Evolutionary conservation across 2,329 filamentous ascomycete genomes (phyloP).

Genomic region (Aureobasidium sp.): DNA sequence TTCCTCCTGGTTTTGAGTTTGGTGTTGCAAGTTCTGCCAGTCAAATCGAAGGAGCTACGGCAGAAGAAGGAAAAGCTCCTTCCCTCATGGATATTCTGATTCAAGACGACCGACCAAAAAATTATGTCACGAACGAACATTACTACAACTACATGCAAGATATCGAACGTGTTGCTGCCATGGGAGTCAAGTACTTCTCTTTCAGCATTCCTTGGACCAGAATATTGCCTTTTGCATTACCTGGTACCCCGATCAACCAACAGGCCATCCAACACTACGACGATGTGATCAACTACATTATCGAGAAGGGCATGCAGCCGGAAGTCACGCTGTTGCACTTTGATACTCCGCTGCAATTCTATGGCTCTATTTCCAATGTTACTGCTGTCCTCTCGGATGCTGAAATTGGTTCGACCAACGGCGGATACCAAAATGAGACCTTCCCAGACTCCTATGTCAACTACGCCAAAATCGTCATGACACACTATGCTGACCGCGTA

Average conservation of each 20-base stretch:
- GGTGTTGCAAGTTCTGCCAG: slow-evolving; percentile 20
- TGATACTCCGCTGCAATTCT: slow-evolving; percentile 26
- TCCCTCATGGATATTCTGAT: slow-evolving; percentile 5
- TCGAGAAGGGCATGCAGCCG: slow-evolving; percentile 37
- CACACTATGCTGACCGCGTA: slow-evolving; percentile 29
- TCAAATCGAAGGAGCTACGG: slow-evolving; percentile 21
- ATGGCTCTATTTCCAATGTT: neutral
- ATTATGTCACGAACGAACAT: slow-evolving; percentile 21
- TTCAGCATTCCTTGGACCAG: slow-evolving; percentile 41
- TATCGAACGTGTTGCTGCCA: slow-evolving; percentile 27
- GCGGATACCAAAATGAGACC: slow-evolving; percentile 24
- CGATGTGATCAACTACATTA: slow-evolving; percentile 37
- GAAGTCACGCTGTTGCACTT: slow-evolving; percentile 39
- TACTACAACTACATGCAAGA: slow-evolving; percentile 46
- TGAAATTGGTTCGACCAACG: neutral
- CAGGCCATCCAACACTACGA: slow-evolving; percentile 39
- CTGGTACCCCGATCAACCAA: slow-evolving; percentile 36
- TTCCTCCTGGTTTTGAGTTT: slow-evolving; percentile 39
- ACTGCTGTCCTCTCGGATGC: slow-evolving; percentile 21
- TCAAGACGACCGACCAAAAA: slow-evolving; percentile 18
- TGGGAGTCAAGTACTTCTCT: slow-evolving; percentile 26
- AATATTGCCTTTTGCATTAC: slow-evolving; percentile 38
- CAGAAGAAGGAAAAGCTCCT: slow-evolving; percentile 18
- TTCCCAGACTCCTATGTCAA: slow-evolving; percentile 28
- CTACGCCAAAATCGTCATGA: slow-evolving; percentile 31